A percentile compares a stretch with the other conserved stretches of the same genome.
These are phyloP conservation scores for Omphalotus olearius DNA, from an alignment of 1,284 basidiomycete genomes.

Conservation along the genomic window DNA sequence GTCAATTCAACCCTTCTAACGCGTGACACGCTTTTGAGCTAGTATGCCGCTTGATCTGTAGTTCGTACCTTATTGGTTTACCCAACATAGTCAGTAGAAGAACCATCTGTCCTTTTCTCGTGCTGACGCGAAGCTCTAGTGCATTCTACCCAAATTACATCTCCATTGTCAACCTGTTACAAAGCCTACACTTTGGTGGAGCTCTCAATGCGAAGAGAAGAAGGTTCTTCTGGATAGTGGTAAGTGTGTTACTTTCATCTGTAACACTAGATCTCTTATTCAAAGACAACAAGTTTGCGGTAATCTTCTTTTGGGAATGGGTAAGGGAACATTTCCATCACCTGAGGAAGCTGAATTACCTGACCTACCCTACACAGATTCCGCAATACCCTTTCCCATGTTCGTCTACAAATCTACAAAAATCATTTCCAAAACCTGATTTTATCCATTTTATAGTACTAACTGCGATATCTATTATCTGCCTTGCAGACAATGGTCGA, in stretches of 20 bases:
- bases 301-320: slow-evolving; percentile 42
- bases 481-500: slow-evolving; percentile 44
- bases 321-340: background rate
- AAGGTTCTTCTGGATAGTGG: slow-evolving; percentile 52
- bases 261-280: slow-evolving; percentile 2
- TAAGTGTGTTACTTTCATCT: slow-evolving; percentile 19
- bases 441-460: slow-evolving; percentile 26
- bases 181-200: slow-evolving; percentile 48
- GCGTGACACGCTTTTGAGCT: background rate
- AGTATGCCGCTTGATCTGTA: slow-evolving; percentile 15
- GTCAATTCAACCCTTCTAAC: slow-evolving; percentile 8
- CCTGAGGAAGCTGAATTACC: background rate
- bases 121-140: slow-evolving; percentile 19
- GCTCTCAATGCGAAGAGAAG: slow-evolving; percentile 45
- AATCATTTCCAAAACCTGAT: background rate
- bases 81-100: slow-evolving; percentile 45
- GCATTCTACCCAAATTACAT: slow-evolving; percentile 50
- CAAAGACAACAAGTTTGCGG: slow-evolving; percentile 29
- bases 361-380: slow-evolving; percentile 31
- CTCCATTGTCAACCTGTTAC: slow-evolving; percentile 46
- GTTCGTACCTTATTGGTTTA: slow-evolving; percentile 52
- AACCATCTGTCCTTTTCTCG: background rate
- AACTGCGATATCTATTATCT: slow-evolving; percentile 47
- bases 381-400: slow-evolving; percentile 39
- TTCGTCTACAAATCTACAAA: slow-evolving; percentile 6